Base-by-base conservation (phyloP, 75 land plant species). In the Selaginella tamariscina region DNA sequence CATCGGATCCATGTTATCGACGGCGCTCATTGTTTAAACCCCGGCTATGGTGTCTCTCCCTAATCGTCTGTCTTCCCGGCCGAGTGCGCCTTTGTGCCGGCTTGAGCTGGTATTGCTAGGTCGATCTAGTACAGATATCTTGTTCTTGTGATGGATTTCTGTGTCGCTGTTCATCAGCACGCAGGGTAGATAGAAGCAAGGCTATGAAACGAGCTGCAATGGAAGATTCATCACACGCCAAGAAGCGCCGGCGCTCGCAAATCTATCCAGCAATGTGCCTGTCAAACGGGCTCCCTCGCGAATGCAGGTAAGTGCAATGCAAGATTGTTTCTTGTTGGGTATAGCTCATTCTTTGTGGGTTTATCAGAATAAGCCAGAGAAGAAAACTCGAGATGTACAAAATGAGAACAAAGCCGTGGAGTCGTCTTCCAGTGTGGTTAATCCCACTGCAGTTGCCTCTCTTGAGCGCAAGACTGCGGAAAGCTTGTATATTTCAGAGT, bases 401-500 rank as follows among this genome's bases (percentile, higher is more conserved):
- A 15, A 39, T 15, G 49, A 39, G 49, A 39, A 39, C 49, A 15
- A 39, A 39, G 15, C 49, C 11, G 5, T 39, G 5, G 49, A 39
- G 49, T 39, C 49, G 5, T 15, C 49, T 5, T 5, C 49, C 15
- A 15, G 11, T 15, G 15, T 5, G 49, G 49, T 15, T 5, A 39
- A 39, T 39, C 49, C 49, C 11, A 15, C 49, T 1, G 68, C 72
- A 18, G 69, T 77, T n/a, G 80, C 75, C 39, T 84, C 89, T 65
- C 59, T 86, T 56, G 83, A 89, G 77, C 71, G 86, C 54, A 79
- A 68, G 69, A 76, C 94, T 30, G 64, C 32, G 27, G 69, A 75
- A 21, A 81, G 67, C 33, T 76, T 89, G 33, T 74, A 71, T 73
- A 88, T 92, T 56, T 82, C 97, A 0, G 83, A 77, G 13, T 71